Evolutionary conservation across 805 yeast species (phyloP).

Genomic region (Naumovozyma dairenensis): DNA sequence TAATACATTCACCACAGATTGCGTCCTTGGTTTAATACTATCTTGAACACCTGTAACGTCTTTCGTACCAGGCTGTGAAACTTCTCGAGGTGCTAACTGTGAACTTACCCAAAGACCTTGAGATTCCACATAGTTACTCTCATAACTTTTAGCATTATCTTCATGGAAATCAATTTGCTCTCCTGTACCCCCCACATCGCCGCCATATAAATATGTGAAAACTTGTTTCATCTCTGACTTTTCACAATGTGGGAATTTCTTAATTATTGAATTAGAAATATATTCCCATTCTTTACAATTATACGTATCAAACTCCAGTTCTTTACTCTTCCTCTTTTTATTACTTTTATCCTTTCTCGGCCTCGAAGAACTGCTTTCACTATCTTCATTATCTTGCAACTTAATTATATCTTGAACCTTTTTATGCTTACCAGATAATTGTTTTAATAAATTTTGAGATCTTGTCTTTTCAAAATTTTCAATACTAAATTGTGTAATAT

Average conservation of each 20-base stretch:
- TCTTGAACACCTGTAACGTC: too few relatives aligned
- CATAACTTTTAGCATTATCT: constrained; percentile 4
- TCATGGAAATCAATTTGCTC: too few relatives aligned
- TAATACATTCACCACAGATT: constrained; percentile 9
- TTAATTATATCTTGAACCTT: constrained; percentile 22
- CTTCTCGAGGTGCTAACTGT: constrained; percentile 13
- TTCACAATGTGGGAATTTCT: constrained; percentile 17
- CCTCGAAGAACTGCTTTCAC: too few relatives aligned
- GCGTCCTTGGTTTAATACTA: background rate
- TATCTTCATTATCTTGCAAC: constrained; percentile 2
- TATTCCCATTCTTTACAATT: constrained; percentile 24
- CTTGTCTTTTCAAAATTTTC: constrained; percentile 8
- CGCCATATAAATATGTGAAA: constrained; percentile 21
- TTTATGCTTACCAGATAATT: constrained; percentile 26
- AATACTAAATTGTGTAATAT: constrained; percentile 8
- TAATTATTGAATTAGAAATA: constrained; percentile 11
- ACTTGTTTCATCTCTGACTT: constrained; percentile 16
- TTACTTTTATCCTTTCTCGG: too few relatives aligned
- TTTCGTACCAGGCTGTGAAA: too few relatives aligned
- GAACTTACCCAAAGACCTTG: constrained; percentile 18
- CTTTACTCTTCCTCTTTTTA: background rate
- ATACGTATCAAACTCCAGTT: constrained; percentile 15
- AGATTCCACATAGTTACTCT: constrained; percentile 1
- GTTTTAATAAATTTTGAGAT: constrained; percentile 12
- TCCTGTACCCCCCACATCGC: background rate